These are phyloP conservation scores for Coemansia sp. DNA, from an alignment of 192 early-diverging fungal genomes.

Conservation along the genomic window DNA sequence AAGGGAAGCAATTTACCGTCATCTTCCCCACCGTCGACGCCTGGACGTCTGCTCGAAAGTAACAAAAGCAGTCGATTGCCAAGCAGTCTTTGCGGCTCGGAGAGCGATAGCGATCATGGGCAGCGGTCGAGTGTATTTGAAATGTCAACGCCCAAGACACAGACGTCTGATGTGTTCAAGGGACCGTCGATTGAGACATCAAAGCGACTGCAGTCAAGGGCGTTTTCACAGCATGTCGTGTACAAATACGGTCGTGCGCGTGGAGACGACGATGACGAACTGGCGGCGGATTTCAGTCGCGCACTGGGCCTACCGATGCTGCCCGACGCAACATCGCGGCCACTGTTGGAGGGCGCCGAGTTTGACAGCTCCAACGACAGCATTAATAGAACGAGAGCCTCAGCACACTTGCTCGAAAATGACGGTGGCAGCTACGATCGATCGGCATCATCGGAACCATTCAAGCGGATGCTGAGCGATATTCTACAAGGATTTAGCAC, in stretches of 20 bases:
- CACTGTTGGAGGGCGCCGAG: conserved; percentile 9
- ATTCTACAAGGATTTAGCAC: conserved; percentile 22
- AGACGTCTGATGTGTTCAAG: background rate
- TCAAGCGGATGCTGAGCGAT: conserved; percentile 23
- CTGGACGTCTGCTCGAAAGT: conserved; percentile 18
- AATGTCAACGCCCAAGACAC: background rate
- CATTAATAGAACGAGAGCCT: background rate
- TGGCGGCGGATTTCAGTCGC: conserved; percentile 14
- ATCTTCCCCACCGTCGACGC: conserved; percentile 43
- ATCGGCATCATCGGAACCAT: conserved; percentile 5
- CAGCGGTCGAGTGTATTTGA: background rate
- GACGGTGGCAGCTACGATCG: background rate
- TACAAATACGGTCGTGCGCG: conserved; percentile 49
- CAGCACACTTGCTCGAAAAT: background rate
- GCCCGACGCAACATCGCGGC: conserved; percentile 1
- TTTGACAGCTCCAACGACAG: background rate
- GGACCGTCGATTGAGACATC: conserved; percentile 42
- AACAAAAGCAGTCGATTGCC: conserved; percentile 18
- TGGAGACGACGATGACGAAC: conserved; percentile 13
- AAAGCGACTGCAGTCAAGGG: conserved; percentile 40
- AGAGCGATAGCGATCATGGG: conserved; percentile 18
- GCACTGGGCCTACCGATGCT: conserved; percentile 10
- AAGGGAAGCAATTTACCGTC: conserved; percentile 17
- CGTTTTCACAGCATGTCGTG: conserved; percentile 38
- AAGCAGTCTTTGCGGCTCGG: conserved; percentile 17